Conservation (phyloP, 2,329 filamentous ascomycete genomes). For the Taxawa tesnikishii region DNA sequence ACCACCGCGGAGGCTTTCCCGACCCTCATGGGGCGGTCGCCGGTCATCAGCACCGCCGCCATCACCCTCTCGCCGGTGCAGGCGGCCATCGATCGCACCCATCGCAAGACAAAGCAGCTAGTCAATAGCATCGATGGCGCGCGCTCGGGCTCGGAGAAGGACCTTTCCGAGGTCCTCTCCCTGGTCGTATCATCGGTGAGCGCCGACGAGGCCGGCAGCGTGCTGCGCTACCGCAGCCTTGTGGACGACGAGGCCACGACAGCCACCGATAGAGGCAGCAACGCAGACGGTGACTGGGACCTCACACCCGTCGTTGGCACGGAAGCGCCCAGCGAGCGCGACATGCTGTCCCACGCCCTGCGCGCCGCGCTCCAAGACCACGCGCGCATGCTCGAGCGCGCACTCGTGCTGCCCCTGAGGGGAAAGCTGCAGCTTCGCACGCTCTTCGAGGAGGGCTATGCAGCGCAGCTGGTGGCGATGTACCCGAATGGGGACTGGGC, state of each 20-base stretch:
- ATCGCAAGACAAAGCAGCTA: slow-evolving; percentile 83
- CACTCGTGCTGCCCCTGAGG: slow-evolving; percentile 51
- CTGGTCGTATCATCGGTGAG: slow-evolving; percentile 70
- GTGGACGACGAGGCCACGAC: slow-evolving; percentile 39
- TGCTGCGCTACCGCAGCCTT: slow-evolving; percentile 65
- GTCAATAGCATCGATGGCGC: slow-evolving; percentile 56
- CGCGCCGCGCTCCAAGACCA: slow-evolving; percentile 81
- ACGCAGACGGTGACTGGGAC: slow-evolving; percentile 1
- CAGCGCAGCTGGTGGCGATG: slow-evolving; percentile 28
- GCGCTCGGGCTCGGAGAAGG: slow-evolving; percentile 41
- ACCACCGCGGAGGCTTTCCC: slow-evolving; percentile 79
- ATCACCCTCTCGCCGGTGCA: slow-evolving; percentile 62
- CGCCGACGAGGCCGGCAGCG: slow-evolving; percentile 60
- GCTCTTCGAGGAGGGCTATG: slow-evolving; percentile 32
- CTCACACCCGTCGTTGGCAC: slow-evolving; percentile 19
- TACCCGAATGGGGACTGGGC: slow-evolving; percentile 19
- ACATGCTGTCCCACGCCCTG: slow-evolving; percentile 57
- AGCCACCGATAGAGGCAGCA: slow-evolving; percentile 1
- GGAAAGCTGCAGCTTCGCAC: slow-evolving; percentile 19
- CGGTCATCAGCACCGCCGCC: slow-evolving; percentile 60
- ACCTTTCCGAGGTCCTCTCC: slow-evolving; percentile 54
- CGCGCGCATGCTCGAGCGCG: slow-evolving; percentile 74
- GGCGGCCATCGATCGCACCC: slow-evolving; percentile 81
- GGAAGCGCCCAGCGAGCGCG: slow-evolving; percentile 10
- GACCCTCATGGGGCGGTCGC: slow-evolving; percentile 77